Evolutionary conservation across 169 alveolate genomes (phyloP).

Genomic region (Plasmodium inui): DNA sequence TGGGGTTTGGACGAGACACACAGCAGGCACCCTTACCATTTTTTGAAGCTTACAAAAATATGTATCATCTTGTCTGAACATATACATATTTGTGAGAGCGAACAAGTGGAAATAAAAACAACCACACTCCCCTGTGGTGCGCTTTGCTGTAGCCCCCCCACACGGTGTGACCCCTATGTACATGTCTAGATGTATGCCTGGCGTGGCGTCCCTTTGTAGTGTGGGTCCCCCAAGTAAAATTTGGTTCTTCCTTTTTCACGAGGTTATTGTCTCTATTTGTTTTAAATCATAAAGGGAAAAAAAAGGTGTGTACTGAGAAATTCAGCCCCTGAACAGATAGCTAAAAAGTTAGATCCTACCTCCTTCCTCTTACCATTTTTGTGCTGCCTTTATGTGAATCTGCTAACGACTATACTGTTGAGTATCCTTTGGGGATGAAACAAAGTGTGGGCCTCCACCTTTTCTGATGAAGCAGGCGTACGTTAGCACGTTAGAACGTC

Average conservation of each 20-base stretch:
- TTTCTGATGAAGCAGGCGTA: neutral
- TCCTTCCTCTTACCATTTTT: neutral
- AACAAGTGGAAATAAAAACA: neutral
- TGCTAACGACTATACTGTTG: neutral
- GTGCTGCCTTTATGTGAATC: neutral
- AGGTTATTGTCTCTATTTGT: neutral
- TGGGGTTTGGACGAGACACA: neutral
- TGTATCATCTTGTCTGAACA: neutral
- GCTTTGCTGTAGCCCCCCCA: too few species aligned
- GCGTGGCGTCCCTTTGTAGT: neutral
- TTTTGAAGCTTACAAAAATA: neutral
- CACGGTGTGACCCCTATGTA: too few species aligned
- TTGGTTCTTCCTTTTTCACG: neutral
- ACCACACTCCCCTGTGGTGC: neutral
- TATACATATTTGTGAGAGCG: neutral
- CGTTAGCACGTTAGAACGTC: neutral
- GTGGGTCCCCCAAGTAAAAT: neutral
- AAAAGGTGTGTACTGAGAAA: neutral
- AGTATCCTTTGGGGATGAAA: neutral
- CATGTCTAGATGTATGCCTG: too few species aligned
- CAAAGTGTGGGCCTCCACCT: neutral
- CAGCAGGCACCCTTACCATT: neutral
- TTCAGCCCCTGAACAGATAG: neutral
- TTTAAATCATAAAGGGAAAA: neutral
- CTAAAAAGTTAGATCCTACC: neutral